Percentiles rank a stretch among this genome's conserved stretches.
phyloP scores from a whole-genome alignment of 176 grass and related monocot species.

The Musa schizocarpa region DNA sequence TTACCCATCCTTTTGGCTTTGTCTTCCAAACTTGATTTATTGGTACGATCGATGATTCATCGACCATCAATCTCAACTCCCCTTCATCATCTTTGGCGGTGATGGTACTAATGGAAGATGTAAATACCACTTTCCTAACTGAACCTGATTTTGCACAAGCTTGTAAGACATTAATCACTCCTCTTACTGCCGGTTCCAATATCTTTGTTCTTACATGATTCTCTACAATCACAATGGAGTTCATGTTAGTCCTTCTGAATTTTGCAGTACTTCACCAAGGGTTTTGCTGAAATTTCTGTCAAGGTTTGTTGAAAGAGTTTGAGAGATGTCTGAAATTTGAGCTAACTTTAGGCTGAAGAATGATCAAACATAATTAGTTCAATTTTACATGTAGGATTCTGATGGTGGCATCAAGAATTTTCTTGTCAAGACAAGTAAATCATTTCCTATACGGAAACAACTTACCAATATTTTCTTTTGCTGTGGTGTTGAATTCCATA shows the following conservation, averaged over 20 bases:
- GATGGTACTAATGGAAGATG: constrained; percentile 82
- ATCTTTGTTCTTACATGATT: constrained; percentile 44
- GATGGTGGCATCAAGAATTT: background rate
- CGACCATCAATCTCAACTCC: constrained; percentile 33
- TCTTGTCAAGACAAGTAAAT: background rate
- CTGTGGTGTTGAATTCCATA: constrained; percentile 57
- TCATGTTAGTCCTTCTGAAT: background rate
- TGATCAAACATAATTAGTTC: too few relatives aligned
- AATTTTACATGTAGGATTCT: too few relatives aligned
- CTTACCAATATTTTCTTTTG: constrained; percentile 39
- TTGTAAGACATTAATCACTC: constrained; percentile 54
- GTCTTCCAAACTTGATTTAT: constrained; percentile 42
- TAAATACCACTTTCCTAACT: constrained; percentile 59
- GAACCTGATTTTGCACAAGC: constrained; percentile 48
- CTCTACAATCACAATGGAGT: constrained; percentile 20
- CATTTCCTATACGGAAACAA: background rate
- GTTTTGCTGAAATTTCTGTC: too few relatives aligned
- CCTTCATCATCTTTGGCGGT: constrained; percentile 22
- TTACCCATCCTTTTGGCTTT: constrained; percentile 75
- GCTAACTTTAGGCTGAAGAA: too few relatives aligned
- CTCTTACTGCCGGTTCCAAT: constrained; percentile 50
- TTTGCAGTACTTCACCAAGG: too few relatives aligned
- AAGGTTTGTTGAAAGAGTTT: too few relatives aligned
- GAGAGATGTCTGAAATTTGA: too few relatives aligned
- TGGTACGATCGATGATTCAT: constrained; percentile 50